Conservation (phyloP, 495 filamentous ascomycete genomes). For the Barbatosphaeria neglecta region DNA sequence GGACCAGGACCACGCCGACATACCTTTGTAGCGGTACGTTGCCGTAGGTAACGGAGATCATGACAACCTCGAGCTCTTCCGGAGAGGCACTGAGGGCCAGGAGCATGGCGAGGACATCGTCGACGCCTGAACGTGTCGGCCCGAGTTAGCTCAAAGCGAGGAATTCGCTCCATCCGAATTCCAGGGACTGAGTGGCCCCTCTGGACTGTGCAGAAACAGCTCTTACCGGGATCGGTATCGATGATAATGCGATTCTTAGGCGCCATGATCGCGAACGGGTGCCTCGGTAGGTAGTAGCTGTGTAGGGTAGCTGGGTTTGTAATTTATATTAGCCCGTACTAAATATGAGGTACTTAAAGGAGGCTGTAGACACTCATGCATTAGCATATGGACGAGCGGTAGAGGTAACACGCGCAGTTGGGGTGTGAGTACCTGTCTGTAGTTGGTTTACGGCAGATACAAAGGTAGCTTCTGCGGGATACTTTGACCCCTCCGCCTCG, state of each 20-base stretch:
- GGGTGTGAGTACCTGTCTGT: too few species aligned
- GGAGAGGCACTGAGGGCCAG: constrained; percentile 73
- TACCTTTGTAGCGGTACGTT: constrained; percentile 74
- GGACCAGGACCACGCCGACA: constrained; percentile 2
- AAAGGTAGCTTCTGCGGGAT: too few species aligned
- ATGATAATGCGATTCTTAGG: constrained; percentile 73
- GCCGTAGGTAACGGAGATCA: constrained; percentile 86
- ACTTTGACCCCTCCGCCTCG: too few species aligned
- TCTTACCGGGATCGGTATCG: constrained; percentile 73
- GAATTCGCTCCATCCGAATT: not conserved
- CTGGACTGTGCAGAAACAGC: not conserved
- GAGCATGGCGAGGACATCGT: constrained; percentile 77
- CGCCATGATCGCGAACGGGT: constrained; percentile 27
- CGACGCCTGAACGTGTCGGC: constrained; percentile 50
- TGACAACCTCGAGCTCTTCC: constrained; percentile 76
- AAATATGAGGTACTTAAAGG: too few species aligned
- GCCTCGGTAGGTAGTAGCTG: not conserved
- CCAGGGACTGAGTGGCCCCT: not conserved
- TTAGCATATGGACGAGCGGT: too few species aligned
- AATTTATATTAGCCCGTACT: too few species aligned
- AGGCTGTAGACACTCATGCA: too few species aligned
- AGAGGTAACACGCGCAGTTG: too few species aligned
- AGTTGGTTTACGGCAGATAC: too few species aligned
- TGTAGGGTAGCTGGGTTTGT: too few species aligned
- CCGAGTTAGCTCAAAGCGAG: not conserved